phyloP scores from a whole-genome alignment of 2,329 filamentous ascomycete genomes.

The Fonsecaea monophora region DNA sequence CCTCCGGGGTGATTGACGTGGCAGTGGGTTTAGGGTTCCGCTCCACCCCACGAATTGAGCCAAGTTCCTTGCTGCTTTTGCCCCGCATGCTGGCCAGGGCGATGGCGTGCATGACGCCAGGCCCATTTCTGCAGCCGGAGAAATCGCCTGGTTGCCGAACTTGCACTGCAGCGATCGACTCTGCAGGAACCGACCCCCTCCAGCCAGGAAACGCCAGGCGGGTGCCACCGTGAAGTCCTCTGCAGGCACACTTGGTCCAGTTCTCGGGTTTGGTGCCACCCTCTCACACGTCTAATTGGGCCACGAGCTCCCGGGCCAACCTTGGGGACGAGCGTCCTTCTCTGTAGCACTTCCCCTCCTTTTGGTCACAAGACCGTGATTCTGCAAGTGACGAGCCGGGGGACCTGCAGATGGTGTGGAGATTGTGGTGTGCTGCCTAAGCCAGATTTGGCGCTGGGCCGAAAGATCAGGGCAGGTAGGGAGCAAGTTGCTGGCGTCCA shows the following conservation, averaged over 20 bases:
- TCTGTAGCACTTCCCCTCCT: conserved; percentile 22
- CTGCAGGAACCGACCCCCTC: conserved; percentile 33
- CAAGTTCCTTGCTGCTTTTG: conserved; percentile 44
- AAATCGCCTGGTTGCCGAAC: conserved; percentile 32
- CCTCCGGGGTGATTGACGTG: conserved; percentile 36
- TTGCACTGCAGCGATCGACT: conserved; percentile 40
- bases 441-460: conserved; percentile 26
- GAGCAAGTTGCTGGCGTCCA: conserved; percentile 12
- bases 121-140: conserved; percentile 35
- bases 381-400: conserved; percentile 33
- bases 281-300: conserved; percentile 29
- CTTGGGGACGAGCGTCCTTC: conserved; percentile 15
- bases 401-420: conserved; percentile 36
- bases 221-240: conserved; percentile 31
- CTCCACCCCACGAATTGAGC: conserved; percentile 44
- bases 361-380: conserved; percentile 33
- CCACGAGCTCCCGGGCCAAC: conserved; percentile 16
- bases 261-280: conserved; percentile 34
- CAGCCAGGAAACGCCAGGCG: conserved; percentile 24
- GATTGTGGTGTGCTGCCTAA: conserved; percentile 32
- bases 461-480: conserved; percentile 1
- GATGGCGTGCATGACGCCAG: conserved; percentile 39
- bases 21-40: conserved; percentile 40
- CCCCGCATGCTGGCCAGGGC: conserved; percentile 36
- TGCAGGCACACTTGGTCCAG: conserved; percentile 34